Conservation (phyloP, 2,329 filamentous ascomycete genomes). For the Ophiocordyceps camponoti-leonardi region DNA sequence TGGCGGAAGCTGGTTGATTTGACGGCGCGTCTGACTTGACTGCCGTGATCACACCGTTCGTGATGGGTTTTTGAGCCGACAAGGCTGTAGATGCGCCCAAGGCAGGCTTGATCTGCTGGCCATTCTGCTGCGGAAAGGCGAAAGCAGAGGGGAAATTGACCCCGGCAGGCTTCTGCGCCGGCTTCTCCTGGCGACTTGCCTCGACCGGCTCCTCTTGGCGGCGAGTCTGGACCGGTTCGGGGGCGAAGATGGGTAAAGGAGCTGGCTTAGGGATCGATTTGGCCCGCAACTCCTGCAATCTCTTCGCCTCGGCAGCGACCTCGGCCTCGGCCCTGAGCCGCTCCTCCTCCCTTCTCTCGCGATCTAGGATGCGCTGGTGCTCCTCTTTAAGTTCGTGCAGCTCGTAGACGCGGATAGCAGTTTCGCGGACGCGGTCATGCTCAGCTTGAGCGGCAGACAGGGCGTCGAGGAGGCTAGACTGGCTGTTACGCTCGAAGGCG, state of each 20-base stretch:
- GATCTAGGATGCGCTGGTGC: constrained; percentile 22
- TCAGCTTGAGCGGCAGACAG: constrained; percentile 47
- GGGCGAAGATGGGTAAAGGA: constrained; percentile 14
- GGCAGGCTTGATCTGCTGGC: not conserved
- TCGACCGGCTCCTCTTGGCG: constrained; percentile 6
- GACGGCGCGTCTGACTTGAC: not conserved
- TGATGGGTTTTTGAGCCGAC: not conserved
- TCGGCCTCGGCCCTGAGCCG: constrained; percentile 26
- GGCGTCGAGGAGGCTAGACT: constrained; percentile 45
- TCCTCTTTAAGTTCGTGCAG: constrained; percentile 28
- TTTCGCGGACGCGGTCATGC: constrained; percentile 45
- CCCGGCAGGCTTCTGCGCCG: constrained; percentile 2
- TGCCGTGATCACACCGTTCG: not conserved
- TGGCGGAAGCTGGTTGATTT: not conserved
- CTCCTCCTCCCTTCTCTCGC: constrained; percentile 28
- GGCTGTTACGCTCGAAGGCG: constrained; percentile 41
- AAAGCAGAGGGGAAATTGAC: not conserved
- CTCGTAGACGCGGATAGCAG: constrained; percentile 29
- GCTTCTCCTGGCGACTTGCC: constrained; percentile 5
- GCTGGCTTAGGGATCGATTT: constrained; percentile 26
- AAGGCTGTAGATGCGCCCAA: not conserved
- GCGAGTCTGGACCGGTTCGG: not conserved
- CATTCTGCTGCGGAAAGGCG: not conserved
- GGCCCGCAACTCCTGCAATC: constrained; percentile 27
- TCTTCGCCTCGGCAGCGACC: constrained; percentile 27